These are phyloP conservation scores for Nicotiana sylvestris DNA, from an alignment of 257 asterid genomes.

Conservation along the genomic window DNA sequence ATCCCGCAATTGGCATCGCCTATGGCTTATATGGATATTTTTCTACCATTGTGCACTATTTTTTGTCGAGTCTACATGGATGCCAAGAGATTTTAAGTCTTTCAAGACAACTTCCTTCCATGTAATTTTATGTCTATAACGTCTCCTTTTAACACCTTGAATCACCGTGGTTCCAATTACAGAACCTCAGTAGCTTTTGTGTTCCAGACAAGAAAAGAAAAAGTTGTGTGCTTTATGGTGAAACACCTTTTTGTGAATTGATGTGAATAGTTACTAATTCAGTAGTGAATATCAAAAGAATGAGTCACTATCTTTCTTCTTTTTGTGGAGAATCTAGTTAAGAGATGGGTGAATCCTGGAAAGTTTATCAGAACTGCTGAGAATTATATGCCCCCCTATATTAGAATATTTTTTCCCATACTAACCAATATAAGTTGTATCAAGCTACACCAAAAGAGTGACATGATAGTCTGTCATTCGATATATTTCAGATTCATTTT, in stretches of 20 bases:
- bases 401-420: background rate
- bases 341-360: background rate
- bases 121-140: background rate
- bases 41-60: background rate
- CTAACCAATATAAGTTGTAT: background rate
- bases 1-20: background rate
- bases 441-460: background rate
- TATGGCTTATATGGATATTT: background rate
- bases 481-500: background rate
- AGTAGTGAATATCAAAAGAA: background rate
- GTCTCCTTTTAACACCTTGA: background rate
- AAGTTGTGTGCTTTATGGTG: no score
- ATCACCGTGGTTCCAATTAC: background rate
- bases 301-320: background rate
- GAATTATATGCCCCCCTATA: background rate
- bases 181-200: background rate
- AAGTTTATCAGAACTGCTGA: background rate
- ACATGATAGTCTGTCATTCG: background rate
- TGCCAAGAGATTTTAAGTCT: background rate
- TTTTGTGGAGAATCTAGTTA: background rate
- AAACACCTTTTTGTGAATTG: background rate
- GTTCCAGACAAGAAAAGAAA: background rate
- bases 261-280: background rate
- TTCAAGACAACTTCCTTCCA: background rate
- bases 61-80: background rate